Percentiles rank a stretch among this genome's conserved stretches.
Conservation (phyloP, 306 rosid species). For the Luffa acutangula region DNA sequence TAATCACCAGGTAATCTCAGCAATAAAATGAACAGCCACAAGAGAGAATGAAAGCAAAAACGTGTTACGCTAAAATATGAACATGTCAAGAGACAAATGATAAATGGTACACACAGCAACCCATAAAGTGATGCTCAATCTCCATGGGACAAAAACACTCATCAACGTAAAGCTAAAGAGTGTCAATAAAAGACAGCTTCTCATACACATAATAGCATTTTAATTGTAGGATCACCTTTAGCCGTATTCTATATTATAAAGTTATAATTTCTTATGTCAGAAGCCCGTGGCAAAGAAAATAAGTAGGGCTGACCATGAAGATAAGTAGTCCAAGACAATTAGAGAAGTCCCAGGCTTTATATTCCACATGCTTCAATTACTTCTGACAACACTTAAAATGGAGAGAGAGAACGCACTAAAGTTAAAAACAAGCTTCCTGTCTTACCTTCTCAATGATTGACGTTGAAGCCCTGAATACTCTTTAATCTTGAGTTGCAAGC, state of each 20-base stretch:
- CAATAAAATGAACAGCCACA: not conserved
- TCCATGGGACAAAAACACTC: not conserved
- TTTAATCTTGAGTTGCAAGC: slow-evolving; percentile 54
- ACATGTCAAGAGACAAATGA: not conserved
- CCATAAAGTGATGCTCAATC: not conserved
- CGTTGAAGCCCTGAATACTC: slow-evolving; percentile 83
- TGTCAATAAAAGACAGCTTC: not conserved
- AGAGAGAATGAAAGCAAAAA: not conserved
- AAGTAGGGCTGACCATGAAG: not conserved
- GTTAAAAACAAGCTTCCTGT: not conserved
- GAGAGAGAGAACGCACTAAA: not conserved
- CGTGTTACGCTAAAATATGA: not conserved
- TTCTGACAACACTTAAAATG: not conserved
- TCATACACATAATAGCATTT: not conserved
- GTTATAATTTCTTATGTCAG: not conserved
- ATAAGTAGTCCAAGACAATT: not conserved
- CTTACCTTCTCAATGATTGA: slow-evolving; percentile 76
- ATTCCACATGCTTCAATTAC: not conserved
- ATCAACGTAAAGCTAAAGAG: not conserved
- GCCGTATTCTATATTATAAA: not conserved
- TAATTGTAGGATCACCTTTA: not conserved
- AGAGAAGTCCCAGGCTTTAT: not conserved
- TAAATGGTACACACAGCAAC: not conserved
- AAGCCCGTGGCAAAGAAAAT: not conserved
- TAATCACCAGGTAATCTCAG: not conserved